Evolutionary conservation across 2,329 filamentous ascomycete genomes (phyloP), one percentile per base, ranked within the genome.

Genomic region (Incumbomyces delicatus): DNA sequence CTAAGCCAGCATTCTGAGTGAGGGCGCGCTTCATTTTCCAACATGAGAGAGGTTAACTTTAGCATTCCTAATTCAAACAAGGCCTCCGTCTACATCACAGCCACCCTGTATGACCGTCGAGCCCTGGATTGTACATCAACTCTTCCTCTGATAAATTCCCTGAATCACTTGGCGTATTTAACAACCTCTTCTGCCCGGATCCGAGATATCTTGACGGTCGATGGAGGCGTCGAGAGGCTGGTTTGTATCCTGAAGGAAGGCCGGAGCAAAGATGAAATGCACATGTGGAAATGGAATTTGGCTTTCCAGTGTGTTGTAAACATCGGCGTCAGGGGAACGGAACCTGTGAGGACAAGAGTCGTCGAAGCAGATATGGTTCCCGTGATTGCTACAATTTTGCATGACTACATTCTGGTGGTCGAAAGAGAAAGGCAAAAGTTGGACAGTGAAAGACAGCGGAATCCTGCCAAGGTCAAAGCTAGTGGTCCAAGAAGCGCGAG

Each of bases 241-340:
- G 87, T 98, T 63, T 95, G 88, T 76, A 95, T 98, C 62, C 78
- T 98, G 66, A 98, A 98, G 69, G 87, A 95, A 68, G 92, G 92
- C 53, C 78, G 92, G 63, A 95, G 87, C 70, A 94, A 89, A 68
- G 90, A 98, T 65, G 84, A 95, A 81, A 95, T 96, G 90, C 90
- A 95, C 66, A 95, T 95, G 86, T 98, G 92, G 92, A 96, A 96
- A 69, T 98, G 92, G 92, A 98, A 95, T 62, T 76, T 98, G 53
- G 92, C 92, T 44, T 98, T 98, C 66, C 92, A 96, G 68, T 98
- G 92, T 66, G 89, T 96, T 54, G 92, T 98, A 63, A 98, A 98
- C 66, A 96, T 98, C 62, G 92, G 92, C 48, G 90, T 98, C 50
- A 80, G 92, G 57, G 92, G 92, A 50, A 95, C 92, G 11, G 92